Conservation (phyloP, 164 flowering plant genomes). For the Umbellularia californica region DNA sequence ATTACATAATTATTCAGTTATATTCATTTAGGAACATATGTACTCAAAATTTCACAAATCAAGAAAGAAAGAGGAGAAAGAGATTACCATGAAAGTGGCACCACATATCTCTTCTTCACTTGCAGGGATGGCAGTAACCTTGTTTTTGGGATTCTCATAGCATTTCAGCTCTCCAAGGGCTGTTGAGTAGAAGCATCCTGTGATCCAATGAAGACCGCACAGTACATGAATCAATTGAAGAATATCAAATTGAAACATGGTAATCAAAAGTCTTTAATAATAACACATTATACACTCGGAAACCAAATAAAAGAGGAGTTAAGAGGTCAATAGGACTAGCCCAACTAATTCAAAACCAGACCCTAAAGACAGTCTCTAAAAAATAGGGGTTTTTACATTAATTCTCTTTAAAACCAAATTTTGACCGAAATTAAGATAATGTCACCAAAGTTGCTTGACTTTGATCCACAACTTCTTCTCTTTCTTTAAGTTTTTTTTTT, state of each 20-base stretch:
- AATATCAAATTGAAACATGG: too few relatives aligned
- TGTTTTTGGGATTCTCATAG: constrained; percentile 70
- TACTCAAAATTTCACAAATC: neutral
- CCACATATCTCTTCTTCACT: constrained; percentile 78
- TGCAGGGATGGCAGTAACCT: constrained; percentile 77
- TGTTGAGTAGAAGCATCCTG: constrained; percentile 71
- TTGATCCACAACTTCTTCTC: too few relatives aligned
- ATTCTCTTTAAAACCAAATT: too few relatives aligned
- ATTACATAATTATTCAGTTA: too few relatives aligned
- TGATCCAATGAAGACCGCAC: neutral
- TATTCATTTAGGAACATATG: too few relatives aligned
- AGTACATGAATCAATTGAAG: too few relatives aligned
- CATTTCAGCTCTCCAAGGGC: constrained; percentile 55
- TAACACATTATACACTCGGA: neutral
- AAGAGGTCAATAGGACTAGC: neutral
- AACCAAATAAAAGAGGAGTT: neutral
- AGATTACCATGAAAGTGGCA: constrained; percentile 54
- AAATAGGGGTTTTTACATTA: too few relatives aligned
- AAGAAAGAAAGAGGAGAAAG: neutral
- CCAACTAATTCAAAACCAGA: neutral
- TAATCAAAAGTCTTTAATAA: too few relatives aligned
- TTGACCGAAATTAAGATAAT: too few relatives aligned
- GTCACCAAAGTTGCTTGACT: too few relatives aligned
- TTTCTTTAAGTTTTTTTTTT: too few relatives aligned
- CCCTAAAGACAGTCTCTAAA: neutral